phyloP scores from a whole-genome alignment of 1,284 basidiomycete species.

The Wolfiporia cocos region DNA sequence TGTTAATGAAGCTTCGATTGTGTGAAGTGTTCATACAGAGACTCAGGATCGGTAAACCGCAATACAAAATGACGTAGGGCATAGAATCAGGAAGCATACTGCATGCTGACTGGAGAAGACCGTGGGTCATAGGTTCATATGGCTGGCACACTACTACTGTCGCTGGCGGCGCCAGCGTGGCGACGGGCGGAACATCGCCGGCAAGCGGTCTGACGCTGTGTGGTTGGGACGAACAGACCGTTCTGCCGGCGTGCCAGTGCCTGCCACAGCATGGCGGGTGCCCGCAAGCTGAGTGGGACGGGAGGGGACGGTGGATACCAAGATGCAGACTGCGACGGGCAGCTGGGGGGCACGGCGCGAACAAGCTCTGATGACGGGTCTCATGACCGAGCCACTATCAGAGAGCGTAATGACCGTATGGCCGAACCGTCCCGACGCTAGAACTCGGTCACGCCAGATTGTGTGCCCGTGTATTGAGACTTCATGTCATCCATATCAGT shows the following conservation, averaged over 20 bases:
- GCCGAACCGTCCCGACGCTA: slow-evolving; percentile 26
- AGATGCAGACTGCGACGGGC: slow-evolving; percentile 15
- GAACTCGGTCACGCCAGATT: slow-evolving; percentile 79
- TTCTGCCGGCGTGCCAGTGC: slow-evolving; percentile 1
- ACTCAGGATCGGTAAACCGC: too few relatives aligned
- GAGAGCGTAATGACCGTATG: slow-evolving; percentile 15
- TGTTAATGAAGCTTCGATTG: too few relatives aligned
- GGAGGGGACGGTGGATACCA: slow-evolving; percentile 14
- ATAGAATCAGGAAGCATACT: too few relatives aligned
- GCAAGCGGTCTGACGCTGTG: slow-evolving; percentile 2
- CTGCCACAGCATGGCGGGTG: slow-evolving; percentile 1
- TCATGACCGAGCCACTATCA: slow-evolving; percentile 6
- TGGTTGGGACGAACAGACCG: not conserved
- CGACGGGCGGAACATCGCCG: not conserved
- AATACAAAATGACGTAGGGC: too few relatives aligned
- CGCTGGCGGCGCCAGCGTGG: too few relatives aligned
- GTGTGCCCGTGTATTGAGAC: slow-evolving; percentile 77
- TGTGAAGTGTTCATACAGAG: too few relatives aligned
- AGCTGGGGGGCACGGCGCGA: not conserved
- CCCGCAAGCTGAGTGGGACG: not conserved
- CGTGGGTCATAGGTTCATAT: too few relatives aligned
- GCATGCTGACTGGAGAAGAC: too few relatives aligned
- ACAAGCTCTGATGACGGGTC: not conserved
- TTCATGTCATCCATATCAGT: slow-evolving; percentile 78
- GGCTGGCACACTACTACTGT: too few relatives aligned